Conservation (phyloP, 768 basidiomycete species). For the Boletellus ananiceps region DNA sequence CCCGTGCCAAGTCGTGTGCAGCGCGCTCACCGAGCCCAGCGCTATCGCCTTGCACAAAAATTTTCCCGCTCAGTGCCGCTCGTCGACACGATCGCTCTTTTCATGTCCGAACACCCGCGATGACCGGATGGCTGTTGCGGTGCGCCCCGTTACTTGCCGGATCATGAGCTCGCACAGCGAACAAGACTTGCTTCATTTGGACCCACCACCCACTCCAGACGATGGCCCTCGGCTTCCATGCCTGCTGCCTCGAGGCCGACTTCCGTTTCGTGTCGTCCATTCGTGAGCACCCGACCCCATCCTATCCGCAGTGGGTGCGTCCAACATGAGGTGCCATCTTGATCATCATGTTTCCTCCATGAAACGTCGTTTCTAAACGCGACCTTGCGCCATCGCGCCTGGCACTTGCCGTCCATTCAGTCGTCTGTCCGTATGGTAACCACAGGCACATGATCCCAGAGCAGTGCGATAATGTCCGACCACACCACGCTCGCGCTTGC, state of each 20-base stretch:
- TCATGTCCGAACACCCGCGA: constrained; percentile 34
- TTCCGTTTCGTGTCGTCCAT: constrained; percentile 15
- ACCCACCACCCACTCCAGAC: constrained; percentile 7
- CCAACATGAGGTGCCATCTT: background rate
- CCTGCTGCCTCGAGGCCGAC: constrained; percentile 20
- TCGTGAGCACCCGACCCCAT: no score
- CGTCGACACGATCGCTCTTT: constrained; percentile 16
- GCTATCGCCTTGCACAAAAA: constrained; percentile 12
- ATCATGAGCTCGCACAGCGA: constrained; percentile 23
- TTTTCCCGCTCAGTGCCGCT: constrained; percentile 14
- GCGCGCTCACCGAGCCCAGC: background rate
- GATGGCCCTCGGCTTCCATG: constrained; percentile 25
- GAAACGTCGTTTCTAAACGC: constrained; percentile 21
- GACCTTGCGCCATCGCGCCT: constrained; percentile 15
- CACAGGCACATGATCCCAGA: constrained; percentile 19
- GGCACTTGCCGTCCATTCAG: constrained; percentile 26
- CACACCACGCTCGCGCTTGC: constrained; percentile 19
- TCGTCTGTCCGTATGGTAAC: constrained; percentile 22
- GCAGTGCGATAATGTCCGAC: constrained; percentile 32
- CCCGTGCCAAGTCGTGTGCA: background rate
- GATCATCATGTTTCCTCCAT: constrained; percentile 23
- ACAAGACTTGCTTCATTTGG: constrained; percentile 9
- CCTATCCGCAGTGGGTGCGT: no score
- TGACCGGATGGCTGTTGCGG: constrained; percentile 24
- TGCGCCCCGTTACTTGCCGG: constrained; percentile 24